A percentile compares a stretch with the other conserved stretches of the same genome.
Evolutionary conservation across 129 eudicot genomes (phyloP).

Genomic region (Dittrichia graveolens): DNA sequence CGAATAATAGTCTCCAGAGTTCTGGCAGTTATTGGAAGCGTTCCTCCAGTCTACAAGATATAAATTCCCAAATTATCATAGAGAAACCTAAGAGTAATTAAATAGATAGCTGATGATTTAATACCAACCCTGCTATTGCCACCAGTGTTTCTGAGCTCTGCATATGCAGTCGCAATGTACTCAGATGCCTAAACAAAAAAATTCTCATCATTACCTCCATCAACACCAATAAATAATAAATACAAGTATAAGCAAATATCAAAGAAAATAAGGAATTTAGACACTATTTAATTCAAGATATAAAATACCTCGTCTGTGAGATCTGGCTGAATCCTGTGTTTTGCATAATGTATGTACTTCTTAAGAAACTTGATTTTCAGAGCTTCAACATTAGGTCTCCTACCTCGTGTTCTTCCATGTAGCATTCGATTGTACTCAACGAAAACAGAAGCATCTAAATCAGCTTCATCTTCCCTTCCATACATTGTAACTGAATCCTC

Average conservation of each 20-base stretch:
- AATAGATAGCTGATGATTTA: slow-evolving; percentile 2
- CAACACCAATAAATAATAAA: slow-evolving; percentile 8
- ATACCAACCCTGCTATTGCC: slow-evolving; percentile 71
- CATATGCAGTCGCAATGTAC: slow-evolving; percentile 93
- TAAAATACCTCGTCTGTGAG: slow-evolving; percentile 84
- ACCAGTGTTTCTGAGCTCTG: slow-evolving; percentile 90
- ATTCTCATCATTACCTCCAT: slow-evolving; percentile 19
- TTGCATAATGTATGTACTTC: slow-evolving; percentile 94
- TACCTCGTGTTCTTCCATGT: slow-evolving; percentile 66
- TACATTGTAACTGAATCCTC: slow-evolving; percentile 59
- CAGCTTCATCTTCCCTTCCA: slow-evolving; percentile 76
- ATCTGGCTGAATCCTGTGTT: slow-evolving; percentile 91
- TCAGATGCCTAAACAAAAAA: slow-evolving; percentile 78
- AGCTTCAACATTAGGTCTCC: slow-evolving; percentile 68
- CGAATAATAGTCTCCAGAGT: slow-evolving; percentile 95
- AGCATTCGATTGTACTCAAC: slow-evolving; percentile 88
- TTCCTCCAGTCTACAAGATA: slow-evolving; percentile 75
- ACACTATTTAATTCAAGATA: neutral
- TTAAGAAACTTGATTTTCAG: slow-evolving; percentile 92
- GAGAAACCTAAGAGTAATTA: slow-evolving; percentile 10
- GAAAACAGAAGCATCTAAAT: slow-evolving; percentile 61
- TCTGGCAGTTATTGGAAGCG: slow-evolving; percentile 99
- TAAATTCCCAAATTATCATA: neutral
- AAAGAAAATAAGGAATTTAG: neutral
- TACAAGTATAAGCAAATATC: neutral